phyloP scores from a whole-genome alignment of 2,329 filamentous ascomycete genomes.

The Atkinsonella texensis region DNA sequence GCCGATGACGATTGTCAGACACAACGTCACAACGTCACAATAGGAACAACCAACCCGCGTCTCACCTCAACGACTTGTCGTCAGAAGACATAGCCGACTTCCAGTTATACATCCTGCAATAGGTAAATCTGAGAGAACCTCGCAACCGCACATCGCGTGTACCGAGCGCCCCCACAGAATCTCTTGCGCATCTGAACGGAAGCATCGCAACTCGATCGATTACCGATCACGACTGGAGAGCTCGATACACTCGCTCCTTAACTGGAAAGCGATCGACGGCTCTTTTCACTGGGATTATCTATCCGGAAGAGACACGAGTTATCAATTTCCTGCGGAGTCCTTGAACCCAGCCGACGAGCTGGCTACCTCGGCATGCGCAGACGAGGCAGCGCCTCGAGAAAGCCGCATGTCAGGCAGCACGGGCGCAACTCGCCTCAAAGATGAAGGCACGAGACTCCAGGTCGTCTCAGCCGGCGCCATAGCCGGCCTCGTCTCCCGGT shows the following conservation, averaged over 20 bases:
- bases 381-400: constrained; percentile 1
- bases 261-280: too few species aligned
- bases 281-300: neutral
- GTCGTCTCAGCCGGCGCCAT: constrained; percentile 44
- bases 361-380: constrained; percentile 5
- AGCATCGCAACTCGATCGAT: too few species aligned
- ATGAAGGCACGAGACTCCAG: constrained; percentile 48
- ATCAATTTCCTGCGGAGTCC: neutral
- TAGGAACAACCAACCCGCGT: neutral
- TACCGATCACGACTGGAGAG: neutral
- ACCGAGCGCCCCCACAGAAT: neutral
- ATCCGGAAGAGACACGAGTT: too few species aligned
- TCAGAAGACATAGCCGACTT: neutral
- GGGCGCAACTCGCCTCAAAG: constrained; percentile 36
- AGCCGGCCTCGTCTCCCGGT: constrained; percentile 83
- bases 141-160: neutral
- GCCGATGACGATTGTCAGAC: neutral
- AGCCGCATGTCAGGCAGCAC: constrained; percentile 21
- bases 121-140: neutral
- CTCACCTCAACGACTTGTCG: neutral
- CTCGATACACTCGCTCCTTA: neutral
- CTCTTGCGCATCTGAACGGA: neutral
- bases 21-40: neutral
- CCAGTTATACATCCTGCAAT: neutral
- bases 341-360: constrained; percentile 2